phyloP scores from a whole-genome alignment of 441 rosid genomes.

The Hura crepitans region DNA sequence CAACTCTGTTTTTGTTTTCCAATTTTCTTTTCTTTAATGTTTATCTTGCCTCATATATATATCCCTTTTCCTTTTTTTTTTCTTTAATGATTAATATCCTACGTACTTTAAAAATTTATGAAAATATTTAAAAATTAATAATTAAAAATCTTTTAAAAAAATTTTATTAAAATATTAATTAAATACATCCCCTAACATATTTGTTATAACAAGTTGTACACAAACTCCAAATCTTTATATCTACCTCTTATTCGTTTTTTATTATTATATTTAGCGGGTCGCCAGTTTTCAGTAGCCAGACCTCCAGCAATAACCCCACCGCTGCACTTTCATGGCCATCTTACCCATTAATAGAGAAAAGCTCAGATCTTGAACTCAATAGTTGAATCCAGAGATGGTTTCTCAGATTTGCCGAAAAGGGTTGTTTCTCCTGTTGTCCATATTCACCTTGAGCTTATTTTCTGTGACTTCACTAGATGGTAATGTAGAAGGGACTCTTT shows the following conservation, averaged over 20 bases:
- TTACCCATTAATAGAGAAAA: conserved; percentile 19
- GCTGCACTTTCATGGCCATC: conserved; percentile 24
- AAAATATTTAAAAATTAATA: too few relatives aligned
- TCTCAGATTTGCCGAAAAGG: conserved; percentile 33
- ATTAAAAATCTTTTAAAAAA: too few relatives aligned
- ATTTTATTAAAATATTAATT: too few relatives aligned
- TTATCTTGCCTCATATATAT: too few relatives aligned
- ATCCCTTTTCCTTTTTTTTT: too few relatives aligned
- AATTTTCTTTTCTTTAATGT: too few relatives aligned
- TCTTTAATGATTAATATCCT: too few relatives aligned
- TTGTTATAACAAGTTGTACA: not conserved
- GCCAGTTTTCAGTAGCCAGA: conserved; percentile 18
- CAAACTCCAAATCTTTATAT: not conserved
- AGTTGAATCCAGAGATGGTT: conserved; percentile 37
- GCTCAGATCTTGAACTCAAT: conserved; percentile 24
- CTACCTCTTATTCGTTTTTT: not conserved
- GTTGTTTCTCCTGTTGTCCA: conserved; percentile 30
- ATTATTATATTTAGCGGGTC: not conserved
- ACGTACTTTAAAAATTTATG: too few relatives aligned
- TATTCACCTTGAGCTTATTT: conserved; percentile 22
- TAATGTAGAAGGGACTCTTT: conserved; percentile 43
- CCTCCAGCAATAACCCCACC: conserved; percentile 3
- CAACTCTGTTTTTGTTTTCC: too few relatives aligned
- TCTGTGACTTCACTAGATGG: conserved; percentile 28
- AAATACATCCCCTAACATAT: too few relatives aligned